Conservation (phyloP, 441 rosid genomes). For the Melastoma candidum region DNA sequence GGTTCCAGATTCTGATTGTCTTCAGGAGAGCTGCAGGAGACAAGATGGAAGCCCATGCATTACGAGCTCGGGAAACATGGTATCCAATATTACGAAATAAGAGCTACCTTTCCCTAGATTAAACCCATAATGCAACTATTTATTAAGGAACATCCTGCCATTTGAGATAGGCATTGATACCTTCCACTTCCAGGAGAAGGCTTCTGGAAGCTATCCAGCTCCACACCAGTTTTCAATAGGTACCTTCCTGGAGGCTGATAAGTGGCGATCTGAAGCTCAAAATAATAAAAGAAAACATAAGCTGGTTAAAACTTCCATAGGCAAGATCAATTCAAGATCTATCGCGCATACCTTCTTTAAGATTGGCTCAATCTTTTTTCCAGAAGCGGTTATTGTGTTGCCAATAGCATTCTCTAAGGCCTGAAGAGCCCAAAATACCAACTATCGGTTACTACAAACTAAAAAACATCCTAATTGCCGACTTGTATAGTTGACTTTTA, state of each 20-base stretch:
- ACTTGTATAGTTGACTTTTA: conserved; percentile 19
- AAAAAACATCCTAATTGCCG: too few relatives aligned
- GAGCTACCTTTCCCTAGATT: too few relatives aligned
- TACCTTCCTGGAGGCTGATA: conserved; percentile 74
- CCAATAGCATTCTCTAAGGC: conserved; percentile 80
- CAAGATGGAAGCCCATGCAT: conserved; percentile 4
- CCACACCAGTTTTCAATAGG: conserved; percentile 61
- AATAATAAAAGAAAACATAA: conserved; percentile 23
- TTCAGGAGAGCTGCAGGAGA: conserved; percentile 67
- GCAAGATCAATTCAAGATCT: conserved; percentile 19
- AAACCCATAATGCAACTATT: too few relatives aligned
- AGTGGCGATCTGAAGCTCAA: conserved; percentile 65
- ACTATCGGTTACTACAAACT: not conserved
- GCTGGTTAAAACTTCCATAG: conserved; percentile 13
- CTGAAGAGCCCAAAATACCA: conserved; percentile 21
- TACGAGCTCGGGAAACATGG: conserved; percentile 3
- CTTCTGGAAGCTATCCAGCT: conserved; percentile 52
- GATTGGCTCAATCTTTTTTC: conserved; percentile 62
- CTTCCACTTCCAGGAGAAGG: conserved; percentile 71
- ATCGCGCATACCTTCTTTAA: conserved; percentile 50
- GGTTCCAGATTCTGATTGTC: conserved; percentile 35
- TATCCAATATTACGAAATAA: too few relatives aligned
- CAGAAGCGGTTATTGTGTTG: conserved; percentile 46
- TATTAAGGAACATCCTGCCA: not conserved
- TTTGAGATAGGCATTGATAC: conserved; percentile 21